These are phyloP conservation scores for Ceratocystis albifundus DNA, from an alignment of 2,329 filamentous ascomycete genomes.

Conservation along the genomic window DNA sequence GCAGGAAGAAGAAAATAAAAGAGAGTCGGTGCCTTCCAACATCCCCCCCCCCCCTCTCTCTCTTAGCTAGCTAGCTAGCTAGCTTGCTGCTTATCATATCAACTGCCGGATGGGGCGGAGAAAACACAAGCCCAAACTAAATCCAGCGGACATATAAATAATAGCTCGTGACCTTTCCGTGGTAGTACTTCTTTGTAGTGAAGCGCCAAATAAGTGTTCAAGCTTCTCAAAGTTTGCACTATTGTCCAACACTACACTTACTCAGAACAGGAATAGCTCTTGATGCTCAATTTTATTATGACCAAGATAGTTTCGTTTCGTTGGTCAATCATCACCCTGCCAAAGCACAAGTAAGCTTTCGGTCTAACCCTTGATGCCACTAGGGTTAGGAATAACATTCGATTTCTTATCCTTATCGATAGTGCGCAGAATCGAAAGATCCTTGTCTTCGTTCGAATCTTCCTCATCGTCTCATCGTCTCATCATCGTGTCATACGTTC, in stretches of 20 bases:
- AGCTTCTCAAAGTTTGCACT: neutral
- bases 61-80: no score
- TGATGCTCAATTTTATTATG: neutral
- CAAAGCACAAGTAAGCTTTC: no score
- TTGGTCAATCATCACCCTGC: no score
- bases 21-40: neutral
- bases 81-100: neutral
- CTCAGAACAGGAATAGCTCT: neutral
- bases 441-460: neutral
- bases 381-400: neutral
- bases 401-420: conserved; percentile 2
- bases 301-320: no score
- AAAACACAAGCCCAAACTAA: neutral
- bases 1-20: neutral
- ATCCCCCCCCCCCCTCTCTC: neutral
- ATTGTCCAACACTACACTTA: neutral
- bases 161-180: neutral
- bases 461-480: neutral
- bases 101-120: conserved; percentile 5
- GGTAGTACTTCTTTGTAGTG: neutral
- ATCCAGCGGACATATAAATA: neutral
- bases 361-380: no score
- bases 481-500: neutral
- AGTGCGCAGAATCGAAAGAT: neutral
- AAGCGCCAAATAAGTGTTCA: neutral